Base-by-base conservation (phyloP, 2,329 filamentous ascomycete species). In the Phyllosticta paracitricarpa region DNA sequence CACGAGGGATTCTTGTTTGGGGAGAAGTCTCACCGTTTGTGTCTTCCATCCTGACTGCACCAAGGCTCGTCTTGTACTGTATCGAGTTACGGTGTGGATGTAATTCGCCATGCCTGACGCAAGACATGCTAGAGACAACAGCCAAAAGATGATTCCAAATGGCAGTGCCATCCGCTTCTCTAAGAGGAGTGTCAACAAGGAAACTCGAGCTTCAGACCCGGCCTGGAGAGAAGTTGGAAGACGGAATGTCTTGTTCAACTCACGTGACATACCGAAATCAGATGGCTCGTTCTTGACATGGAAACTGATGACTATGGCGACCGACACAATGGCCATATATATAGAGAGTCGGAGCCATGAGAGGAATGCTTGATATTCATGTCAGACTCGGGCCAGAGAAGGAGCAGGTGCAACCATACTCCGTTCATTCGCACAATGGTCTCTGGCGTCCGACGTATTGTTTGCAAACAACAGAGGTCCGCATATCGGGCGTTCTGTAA, bases 11-110 rank as follows among this genome's bases (percentile, higher is more conserved):
- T 7, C 33, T 12, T 40, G 4, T 40, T 40, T 12, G 22, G 28
- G 19, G 12, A 30, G n/a, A 9, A 51, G 17, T 68, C 73, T 66
- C 56, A 96, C 89, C 52, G 87, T 74, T 72, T 97, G 92, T 48
- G 94, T 97, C 75, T 91, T 93, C 88, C 89, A 94, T 1, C 94
- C 94, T 30, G 86, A 89, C 77, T 99, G 94, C 51, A 99, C 94
- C 65, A 97, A 82, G 0, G 94, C 94, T 26, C 82, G 81, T 66
- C 86, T 84, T 51, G 83, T 81, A 67, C 88, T 88, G 72, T 96
- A 99, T 71, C 89, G 87, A 67, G 88, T 88, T 25, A 97, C 85
- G 67, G 81, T 84, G 79, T 85, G 87, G 65, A 96, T 85, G 71
- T 99, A 99, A 71, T 96, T 97, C 0, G 86, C 86, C 63, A 96